These are phyloP conservation scores for Dryadomyces sulphureus DNA, from an alignment of 2,329 filamentous ascomycete species.

Conservation along the genomic window DNA sequence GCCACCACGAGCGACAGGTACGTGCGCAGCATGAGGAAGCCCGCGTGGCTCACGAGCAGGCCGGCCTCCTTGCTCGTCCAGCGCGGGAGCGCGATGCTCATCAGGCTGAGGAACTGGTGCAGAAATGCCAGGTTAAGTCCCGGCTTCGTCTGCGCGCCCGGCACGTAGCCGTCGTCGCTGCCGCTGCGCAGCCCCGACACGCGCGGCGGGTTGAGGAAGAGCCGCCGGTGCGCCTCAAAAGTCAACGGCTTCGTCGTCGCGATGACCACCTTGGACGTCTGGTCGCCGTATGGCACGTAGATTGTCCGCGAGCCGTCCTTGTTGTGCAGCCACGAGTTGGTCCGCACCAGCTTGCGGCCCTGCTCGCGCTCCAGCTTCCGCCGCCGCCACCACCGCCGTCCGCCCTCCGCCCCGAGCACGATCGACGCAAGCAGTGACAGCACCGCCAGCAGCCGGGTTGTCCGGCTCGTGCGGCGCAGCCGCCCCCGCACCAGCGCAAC, in stretches of 20 bases:
- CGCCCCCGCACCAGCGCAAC: slow-evolving; percentile 33
- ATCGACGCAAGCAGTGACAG: slow-evolving; percentile 65
- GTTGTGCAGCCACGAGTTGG: slow-evolving; percentile 83
- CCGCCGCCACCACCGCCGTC: slow-evolving; percentile 61
- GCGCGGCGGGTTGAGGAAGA: slow-evolving; percentile 83
- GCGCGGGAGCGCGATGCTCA: slow-evolving; percentile 94
- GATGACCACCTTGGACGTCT: slow-evolving; percentile 83
- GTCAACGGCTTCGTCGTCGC: slow-evolving; percentile 81
- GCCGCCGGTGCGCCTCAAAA: slow-evolving; percentile 85
- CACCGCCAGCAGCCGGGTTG: slow-evolving; percentile 60
- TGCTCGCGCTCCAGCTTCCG: slow-evolving; percentile 67
- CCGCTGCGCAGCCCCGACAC: slow-evolving; percentile 63
- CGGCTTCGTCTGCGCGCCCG: slow-evolving; percentile 80
- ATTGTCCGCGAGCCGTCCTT: slow-evolving; percentile 93
- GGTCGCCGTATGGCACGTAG: slow-evolving; percentile 81
- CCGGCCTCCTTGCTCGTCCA: slow-evolving; percentile 95
- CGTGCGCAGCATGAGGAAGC: slow-evolving; percentile 81
- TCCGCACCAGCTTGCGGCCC: slow-evolving; percentile 65
- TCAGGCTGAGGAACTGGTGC: slow-evolving; percentile 87
- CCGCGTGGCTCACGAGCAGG: slow-evolving; percentile 70
- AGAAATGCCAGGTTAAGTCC: slow-evolving; percentile 90
- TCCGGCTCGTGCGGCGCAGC: slow-evolving; percentile 51
- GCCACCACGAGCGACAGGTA: slow-evolving; percentile 91
- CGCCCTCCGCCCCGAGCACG: slow-evolving; percentile 63
- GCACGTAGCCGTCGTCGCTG: slow-evolving; percentile 58